These are phyloP conservation scores for Blastobotrys persicus DNA, from an alignment of 1,139 yeast species.

Conservation along the genomic window DNA sequence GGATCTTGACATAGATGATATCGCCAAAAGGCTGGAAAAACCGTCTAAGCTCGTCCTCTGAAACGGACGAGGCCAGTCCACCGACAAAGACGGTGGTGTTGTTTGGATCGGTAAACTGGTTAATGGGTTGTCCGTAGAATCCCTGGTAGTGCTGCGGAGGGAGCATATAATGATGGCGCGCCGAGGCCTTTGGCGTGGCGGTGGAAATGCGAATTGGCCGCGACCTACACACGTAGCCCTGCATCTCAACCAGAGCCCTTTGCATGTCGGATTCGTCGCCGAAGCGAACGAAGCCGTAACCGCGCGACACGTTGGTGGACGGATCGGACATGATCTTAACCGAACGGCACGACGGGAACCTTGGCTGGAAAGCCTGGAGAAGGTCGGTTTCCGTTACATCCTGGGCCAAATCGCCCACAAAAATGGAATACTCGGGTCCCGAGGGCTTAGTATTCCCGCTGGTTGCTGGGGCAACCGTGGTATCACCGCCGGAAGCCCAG, in stretches of 20 bases:
- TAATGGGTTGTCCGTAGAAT: slow-evolving; percentile 38
- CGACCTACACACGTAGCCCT: slow-evolving; percentile 70
- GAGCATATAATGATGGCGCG: slow-evolving; percentile 15
- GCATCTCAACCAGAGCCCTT: slow-evolving; percentile 77
- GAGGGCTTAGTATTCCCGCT: slow-evolving; percentile 36
- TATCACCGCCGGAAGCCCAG: slow-evolving; percentile 80
- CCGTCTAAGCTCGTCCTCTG: slow-evolving; percentile 70
- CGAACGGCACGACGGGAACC: slow-evolving; percentile 73
- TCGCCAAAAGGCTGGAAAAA: slow-evolving; percentile 83
- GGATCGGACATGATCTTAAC: slow-evolving; percentile 88
- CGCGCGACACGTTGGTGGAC: slow-evolving; percentile 69
- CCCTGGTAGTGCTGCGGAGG: slow-evolving; percentile 25
- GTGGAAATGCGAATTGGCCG: slow-evolving; percentile 75
- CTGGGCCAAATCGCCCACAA: slow-evolving; percentile 82
- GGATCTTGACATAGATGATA: slow-evolving; percentile 81
- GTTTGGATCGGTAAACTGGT: slow-evolving; percentile 67
- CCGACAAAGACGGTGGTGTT: slow-evolving; percentile 96
- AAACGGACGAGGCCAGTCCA: slow-evolving; percentile 72
- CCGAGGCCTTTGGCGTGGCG: slow-evolving; percentile 56
- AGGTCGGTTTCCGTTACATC: slow-evolving; percentile 73
- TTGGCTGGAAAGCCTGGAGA: slow-evolving; percentile 64
- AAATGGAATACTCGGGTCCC: slow-evolving; percentile 64
- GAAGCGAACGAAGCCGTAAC: slow-evolving; percentile 92
- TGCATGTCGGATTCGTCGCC: slow-evolving; percentile 68
- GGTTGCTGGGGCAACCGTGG: slow-evolving; percentile 24